Conservation (phyloP, 441 rosid species). For the Brassica hybrid region DNA sequence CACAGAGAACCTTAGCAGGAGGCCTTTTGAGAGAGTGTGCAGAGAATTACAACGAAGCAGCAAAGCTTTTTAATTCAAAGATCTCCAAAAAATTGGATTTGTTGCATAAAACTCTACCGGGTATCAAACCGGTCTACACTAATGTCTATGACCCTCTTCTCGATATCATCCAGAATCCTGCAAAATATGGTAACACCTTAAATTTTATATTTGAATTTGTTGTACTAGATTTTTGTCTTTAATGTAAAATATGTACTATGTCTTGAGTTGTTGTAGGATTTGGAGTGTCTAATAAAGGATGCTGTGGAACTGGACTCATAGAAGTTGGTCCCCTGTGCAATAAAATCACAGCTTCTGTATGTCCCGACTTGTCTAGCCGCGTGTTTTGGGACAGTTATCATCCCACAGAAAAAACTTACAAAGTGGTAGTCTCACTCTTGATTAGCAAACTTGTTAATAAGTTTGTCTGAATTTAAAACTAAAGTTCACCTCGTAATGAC, state of each 20-base stretch:
- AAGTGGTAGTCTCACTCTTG: conserved; percentile 28
- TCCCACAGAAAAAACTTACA: conserved; percentile 68
- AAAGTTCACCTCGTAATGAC: background rate
- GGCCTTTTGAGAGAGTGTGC: conserved; percentile 57
- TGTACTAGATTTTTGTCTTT: background rate
- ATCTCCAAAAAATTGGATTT: conserved; percentile 47
- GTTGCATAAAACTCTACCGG: conserved; percentile 41
- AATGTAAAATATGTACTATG: background rate
- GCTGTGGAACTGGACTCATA: conserved; percentile 69
- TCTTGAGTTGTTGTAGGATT: conserved; percentile 51
- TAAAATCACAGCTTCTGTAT: conserved; percentile 42
- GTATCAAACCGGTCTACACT: conserved; percentile 49
- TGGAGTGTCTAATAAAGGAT: conserved; percentile 51
- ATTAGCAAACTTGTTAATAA: conserved; percentile 29
- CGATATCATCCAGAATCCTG: conserved; percentile 53
- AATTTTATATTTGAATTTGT: background rate
- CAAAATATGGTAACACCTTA: conserved; percentile 52
- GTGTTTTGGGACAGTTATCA: conserved; percentile 81
- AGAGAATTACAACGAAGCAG: conserved; percentile 51
- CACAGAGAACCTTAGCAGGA: conserved; percentile 68
- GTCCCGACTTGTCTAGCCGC: conserved; percentile 48
- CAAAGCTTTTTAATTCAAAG: conserved; percentile 64
- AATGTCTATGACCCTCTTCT: conserved; percentile 62
- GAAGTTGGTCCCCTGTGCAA: conserved; percentile 67
- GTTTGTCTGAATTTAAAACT: conserved; percentile 34